phyloP scores from a whole-genome alignment of 2,329 filamentous ascomycete genomes.

The Colletotrichum tropicale region DNA sequence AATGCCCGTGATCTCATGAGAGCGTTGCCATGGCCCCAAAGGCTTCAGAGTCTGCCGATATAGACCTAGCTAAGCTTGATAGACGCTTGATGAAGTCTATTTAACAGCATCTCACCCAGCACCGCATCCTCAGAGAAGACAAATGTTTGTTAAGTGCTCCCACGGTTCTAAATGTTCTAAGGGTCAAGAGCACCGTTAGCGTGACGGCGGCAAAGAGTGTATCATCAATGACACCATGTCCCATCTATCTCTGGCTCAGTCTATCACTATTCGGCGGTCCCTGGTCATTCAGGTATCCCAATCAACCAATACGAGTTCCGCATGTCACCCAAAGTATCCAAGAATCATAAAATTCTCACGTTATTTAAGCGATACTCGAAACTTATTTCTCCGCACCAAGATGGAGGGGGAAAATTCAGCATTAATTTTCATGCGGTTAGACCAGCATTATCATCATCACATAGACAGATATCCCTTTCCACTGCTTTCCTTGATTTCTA shows the following conservation, averaged over 20 bases:
- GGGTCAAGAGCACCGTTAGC: not conserved
- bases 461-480: accelerated
- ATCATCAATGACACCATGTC: accelerated
- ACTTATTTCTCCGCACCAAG: not conserved
- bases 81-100: accelerated
- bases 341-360: not conserved
- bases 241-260: not conserved
- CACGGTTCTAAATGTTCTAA: accelerated
- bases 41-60: accelerated
- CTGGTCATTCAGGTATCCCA: accelerated
- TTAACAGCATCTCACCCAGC: accelerated
- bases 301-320: not conserved
- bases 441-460: not conserved
- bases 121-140: accelerated
- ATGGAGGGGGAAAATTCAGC: too few species aligned
- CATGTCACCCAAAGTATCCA: not conserved
- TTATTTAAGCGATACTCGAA: not conserved
- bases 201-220: accelerated
- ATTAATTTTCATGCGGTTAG: too few species aligned
- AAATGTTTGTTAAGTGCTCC: accelerated
- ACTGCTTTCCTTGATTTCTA: accelerated
- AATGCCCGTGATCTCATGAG: accelerated
- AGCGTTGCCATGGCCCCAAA: accelerated
- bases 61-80: not conserved
- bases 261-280: not conserved